Conservation (phyloP, 2,329 filamentous ascomycete species). For the Pseudofabraea citricarpa region DNA sequence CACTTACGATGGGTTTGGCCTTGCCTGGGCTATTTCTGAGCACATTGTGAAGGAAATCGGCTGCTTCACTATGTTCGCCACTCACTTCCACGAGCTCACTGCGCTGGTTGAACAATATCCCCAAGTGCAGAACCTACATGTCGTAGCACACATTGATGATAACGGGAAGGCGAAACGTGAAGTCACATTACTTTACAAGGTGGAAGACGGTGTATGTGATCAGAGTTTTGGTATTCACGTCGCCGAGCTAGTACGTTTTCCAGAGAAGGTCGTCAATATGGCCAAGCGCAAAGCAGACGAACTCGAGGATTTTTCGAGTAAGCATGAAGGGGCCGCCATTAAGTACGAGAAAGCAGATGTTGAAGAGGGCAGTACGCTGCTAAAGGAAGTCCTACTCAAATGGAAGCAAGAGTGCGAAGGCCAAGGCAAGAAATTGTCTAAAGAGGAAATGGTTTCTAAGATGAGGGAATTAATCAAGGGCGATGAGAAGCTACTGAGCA, state of each 20-base stretch:
- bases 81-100: constrained; percentile 96
- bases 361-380: constrained; percentile 76
- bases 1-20: constrained; percentile 95
- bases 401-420: constrained; percentile 77
- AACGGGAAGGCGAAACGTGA: constrained; percentile 52
- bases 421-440: constrained; percentile 53
- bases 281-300: constrained; percentile 98
- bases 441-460: constrained; percentile 71
- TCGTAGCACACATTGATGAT: constrained; percentile 82
- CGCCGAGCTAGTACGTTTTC: constrained; percentile 92
- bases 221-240: constrained; percentile 99
- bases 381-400: constrained; percentile 76
- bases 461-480: constrained; percentile 75
- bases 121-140: constrained; percentile 89
- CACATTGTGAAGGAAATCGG: constrained; percentile 95
- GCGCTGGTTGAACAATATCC: constrained; percentile 81
- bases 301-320: constrained; percentile 87
- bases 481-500: constrained; percentile 60
- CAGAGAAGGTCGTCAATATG: constrained; percentile 96
- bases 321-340: constrained; percentile 58
- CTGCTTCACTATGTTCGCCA: constrained; percentile 92
- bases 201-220: constrained; percentile 91
- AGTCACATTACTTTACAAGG: constrained; percentile 94
- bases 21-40: constrained; percentile 99
- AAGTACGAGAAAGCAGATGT: constrained; percentile 79